Evolutionary conservation across 2,329 filamentous ascomycete genomes (phyloP).

Genomic region (Fusarium camptoceras): DNA sequence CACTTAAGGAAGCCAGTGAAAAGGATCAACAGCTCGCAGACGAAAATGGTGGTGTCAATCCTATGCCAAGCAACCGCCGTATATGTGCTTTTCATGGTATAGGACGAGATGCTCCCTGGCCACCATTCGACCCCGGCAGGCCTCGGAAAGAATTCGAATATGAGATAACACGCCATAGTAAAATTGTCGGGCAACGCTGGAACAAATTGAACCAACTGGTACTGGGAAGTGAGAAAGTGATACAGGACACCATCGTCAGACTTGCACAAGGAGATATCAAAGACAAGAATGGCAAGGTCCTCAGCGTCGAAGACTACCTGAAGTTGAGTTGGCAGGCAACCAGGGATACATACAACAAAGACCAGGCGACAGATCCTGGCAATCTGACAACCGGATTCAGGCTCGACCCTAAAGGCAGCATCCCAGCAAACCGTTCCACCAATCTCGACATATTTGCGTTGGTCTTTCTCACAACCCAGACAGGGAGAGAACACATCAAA

Average conservation of each 20-base stretch:
- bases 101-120: constrained; percentile 25
- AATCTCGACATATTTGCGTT: constrained; percentile 37
- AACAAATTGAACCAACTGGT: constrained; percentile 10
- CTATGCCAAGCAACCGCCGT: not conserved
- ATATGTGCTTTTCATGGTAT: constrained; percentile 1
- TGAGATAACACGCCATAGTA: not conserved
- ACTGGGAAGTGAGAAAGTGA: constrained; percentile 15
- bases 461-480: constrained; percentile 30
- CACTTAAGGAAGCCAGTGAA: not conserved
- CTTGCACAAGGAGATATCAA: constrained; percentile 2
- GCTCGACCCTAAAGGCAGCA: constrained; percentile 24
- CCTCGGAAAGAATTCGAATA: not conserved
- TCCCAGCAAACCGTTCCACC: constrained; percentile 19
- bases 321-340: constrained; percentile 19
- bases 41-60: no score
- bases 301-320: constrained; percentile 16
- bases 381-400: constrained; percentile 24
- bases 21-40: not conserved
- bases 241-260: constrained; percentile 23
- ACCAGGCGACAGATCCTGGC: not conserved
- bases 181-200: constrained; percentile 12
- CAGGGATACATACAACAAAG: constrained; percentile 20
- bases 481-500: not conserved
- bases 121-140: constrained; percentile 27
- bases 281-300: not conserved